Base-by-base conservation (phyloP, 257 asterid species). In the Gentiana straminea region DNA sequence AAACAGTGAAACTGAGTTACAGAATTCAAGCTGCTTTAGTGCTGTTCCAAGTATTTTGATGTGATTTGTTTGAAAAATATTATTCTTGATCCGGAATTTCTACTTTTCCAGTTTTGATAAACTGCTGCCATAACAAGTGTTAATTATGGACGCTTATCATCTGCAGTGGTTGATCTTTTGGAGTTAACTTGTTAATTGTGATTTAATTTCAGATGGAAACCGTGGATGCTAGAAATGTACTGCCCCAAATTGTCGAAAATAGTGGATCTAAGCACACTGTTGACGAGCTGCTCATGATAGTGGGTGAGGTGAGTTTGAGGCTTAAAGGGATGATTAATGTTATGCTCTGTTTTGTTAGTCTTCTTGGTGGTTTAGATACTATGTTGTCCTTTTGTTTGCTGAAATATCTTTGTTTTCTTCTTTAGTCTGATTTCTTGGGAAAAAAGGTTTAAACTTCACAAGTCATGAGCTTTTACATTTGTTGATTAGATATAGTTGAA, bases 271-370 rank as follows among this genome's bases (percentile, higher is more conserved):
- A 70, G 74, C 62, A 37, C 57, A 72, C 70, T 67, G 77, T 86
- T 49, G 87, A 82, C 68, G 89, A 79, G 62, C 77, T 90, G 49
- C 60, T 49, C 62, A 6, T 61, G 46, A 77, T 62, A 59, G 94
- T 84, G 63, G 83, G 77, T 55, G 54, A 68, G 64, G 98, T 86
- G 69, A 72, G 81, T 61, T 56, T 54, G 44, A 50, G 64, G 58
- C 12, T 67, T 47, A 34, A n/a, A 58, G 2, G 45, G 49, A 15
- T 44, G 54, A 35, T 35, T 48, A 54, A 44, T 45, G 24, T 10
- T 45, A 4, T 51, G 49, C 45, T 24, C 33, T 64, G 12, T 8
- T 49, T 8, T 48, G 58, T 41, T 36, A 12, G 13, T 39, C 13
- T 45, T 13, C 3, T 9, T 34, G 43, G 8, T 24, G 24, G n/a